Evolutionary conservation across 2,329 filamentous ascomycete species (phyloP), one percentile per base, ranked within the genome.

Genomic region (Parastagonospora nodorum): DNA sequence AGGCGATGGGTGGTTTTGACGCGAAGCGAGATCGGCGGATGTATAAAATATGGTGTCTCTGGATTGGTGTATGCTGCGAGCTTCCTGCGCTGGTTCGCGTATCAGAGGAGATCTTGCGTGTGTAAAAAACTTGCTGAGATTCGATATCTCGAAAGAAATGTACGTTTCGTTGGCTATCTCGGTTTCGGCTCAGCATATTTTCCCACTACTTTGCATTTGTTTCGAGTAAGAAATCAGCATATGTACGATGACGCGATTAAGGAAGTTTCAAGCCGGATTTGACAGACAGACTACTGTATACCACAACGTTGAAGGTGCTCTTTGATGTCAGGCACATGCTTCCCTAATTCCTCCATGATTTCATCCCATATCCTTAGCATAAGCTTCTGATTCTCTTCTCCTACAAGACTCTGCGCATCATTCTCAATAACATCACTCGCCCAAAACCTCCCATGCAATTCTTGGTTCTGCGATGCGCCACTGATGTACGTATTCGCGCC

Each of bases 31-130:
- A 58, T 28, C 45, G 58, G 2, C 35, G 32, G 16, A 39, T 61
- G 50, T 61, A 61, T 38, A 58, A 50, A 39, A 19, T 53, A 2
- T 61, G 55, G 58, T 49, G 55, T 46, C 4, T 61, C 8, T 61
- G 58, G 58, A 51, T 58, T 37, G 35, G 35, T 6, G 35, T 37
- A n/a, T 37, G 35, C 14, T 37, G 35, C 11, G 35, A n/a, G 6
- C 14, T 15, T 37, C 35, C 35, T 37, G 35, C n/a, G 15, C 35
- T 37, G 4, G 50, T 46, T 53, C 11, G 37, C 46, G 5, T 53
- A 51, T 35, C 19, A 24, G 19, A 24, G 19, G 19, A 5, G 5
- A 24, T 24, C 19, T 24, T 24, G 19, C 19, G 19, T 24, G 19
- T 24, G 19, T 24, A 24, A 5, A 24, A 5, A 24, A 24, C 5